Percentiles rank a stretch among this genome's conserved stretches.
These are phyloP conservation scores for Epichloe elymi DNA, from an alignment of 2,329 filamentous ascomycete genomes.

Conservation along the genomic window DNA sequence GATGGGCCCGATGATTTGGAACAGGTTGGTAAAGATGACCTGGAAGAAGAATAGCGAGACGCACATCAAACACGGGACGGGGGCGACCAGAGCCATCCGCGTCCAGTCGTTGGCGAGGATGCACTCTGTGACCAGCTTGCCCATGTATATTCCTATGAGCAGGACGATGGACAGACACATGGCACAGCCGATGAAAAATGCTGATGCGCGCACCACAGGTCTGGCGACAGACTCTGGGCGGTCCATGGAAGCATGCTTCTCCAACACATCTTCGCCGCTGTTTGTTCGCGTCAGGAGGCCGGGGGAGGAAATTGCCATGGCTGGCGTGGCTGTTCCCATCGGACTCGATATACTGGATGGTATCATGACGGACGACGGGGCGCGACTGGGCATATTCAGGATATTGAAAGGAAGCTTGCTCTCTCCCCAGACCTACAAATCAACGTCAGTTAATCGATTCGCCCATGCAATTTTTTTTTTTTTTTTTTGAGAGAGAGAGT, in stretches of 20 bases:
- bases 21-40: constrained; percentile 23
- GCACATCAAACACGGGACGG: constrained; percentile 23
- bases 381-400: constrained; percentile 8
- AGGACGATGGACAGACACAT: constrained; percentile 24
- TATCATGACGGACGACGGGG: constrained; percentile 9
- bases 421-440: constrained; percentile 15
- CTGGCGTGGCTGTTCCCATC: constrained; percentile 9
- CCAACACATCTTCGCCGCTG: constrained; percentile 13
- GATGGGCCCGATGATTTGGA: constrained; percentile 36
- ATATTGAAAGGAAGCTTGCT: constrained; percentile 7
- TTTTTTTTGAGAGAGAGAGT: no score
- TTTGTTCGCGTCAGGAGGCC: constrained; percentile 5
- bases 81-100: constrained; percentile 22
- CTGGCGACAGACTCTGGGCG: constrained; percentile 26
- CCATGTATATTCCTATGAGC: constrained; percentile 23
- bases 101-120: constrained; percentile 25
- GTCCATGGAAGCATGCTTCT: constrained; percentile 13
- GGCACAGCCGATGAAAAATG: constrained; percentile 25
- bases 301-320: constrained; percentile 8
- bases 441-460: background rate
- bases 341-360: constrained; percentile 9
- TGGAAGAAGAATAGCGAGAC: constrained; percentile 30
- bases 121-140: constrained; percentile 25
- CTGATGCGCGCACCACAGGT: constrained; percentile 23
- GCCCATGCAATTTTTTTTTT: background rate